Percentiles rank a stretch among this genome's conserved stretches.
Conservation (phyloP, 495 filamentous ascomycete species). For the Neurospora hispaniola region DNA sequence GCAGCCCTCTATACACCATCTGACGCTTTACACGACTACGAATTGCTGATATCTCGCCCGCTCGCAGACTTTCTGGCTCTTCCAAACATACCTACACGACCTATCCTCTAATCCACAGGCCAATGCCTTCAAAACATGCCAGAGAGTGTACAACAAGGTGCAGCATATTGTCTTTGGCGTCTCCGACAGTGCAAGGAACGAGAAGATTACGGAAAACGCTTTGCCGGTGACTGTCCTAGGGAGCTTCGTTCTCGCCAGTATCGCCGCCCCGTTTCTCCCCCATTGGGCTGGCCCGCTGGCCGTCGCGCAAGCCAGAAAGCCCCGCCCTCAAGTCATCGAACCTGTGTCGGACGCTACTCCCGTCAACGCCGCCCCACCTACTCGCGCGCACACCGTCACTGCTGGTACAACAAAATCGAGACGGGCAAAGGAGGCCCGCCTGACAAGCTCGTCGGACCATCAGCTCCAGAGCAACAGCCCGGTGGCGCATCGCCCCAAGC, state of each 20-base stretch:
- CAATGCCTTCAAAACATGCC: slow-evolving; percentile 59
- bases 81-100: slow-evolving; percentile 72
- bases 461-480: slow-evolving; percentile 11
- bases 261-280: slow-evolving; percentile 43
- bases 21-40: neutral
- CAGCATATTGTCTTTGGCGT: slow-evolving; percentile 68
- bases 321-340: slow-evolving; percentile 35
- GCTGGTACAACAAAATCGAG: slow-evolving; percentile 35
- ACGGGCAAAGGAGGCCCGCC: slow-evolving; percentile 33
- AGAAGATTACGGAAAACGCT: slow-evolving; percentile 65
- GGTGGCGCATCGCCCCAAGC: slow-evolving; percentile 18
- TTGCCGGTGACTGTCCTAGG: slow-evolving; percentile 61
- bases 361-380: slow-evolving; percentile 40
- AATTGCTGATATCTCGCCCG: slow-evolving; percentile 5
- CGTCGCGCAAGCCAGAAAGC: slow-evolving; percentile 61
- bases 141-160: slow-evolving; percentile 68
- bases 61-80: slow-evolving; percentile 67
- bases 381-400: slow-evolving; percentile 53
- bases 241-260: slow-evolving; percentile 57
- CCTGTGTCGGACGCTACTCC: slow-evolving; percentile 31
- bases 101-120: slow-evolving; percentile 57
- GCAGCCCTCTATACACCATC: slow-evolving; percentile 14
- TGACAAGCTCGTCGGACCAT: slow-evolving; percentile 28
- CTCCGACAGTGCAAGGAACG: slow-evolving; percentile 46
- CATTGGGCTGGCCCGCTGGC: slow-evolving; percentile 60